Evolutionary conservation across 805 yeast species (phyloP), one percentile per base, ranked within the genome.

Genomic region (Hanseniaspora lachancei): DNA sequence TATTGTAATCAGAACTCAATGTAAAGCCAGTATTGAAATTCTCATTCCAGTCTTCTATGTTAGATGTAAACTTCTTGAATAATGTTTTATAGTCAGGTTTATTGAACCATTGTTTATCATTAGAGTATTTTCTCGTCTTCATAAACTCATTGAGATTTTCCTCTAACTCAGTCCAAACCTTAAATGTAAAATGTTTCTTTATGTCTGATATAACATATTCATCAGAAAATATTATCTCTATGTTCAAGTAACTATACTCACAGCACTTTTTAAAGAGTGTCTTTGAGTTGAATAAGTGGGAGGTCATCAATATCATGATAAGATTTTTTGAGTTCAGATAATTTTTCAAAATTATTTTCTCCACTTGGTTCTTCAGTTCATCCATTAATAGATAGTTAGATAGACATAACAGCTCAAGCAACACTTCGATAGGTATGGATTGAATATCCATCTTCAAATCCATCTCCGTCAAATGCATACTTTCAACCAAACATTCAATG

Each of bases 221-320:
- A 23, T 80, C 82, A 54, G 79, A 76, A 36, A 88, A 68, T 16
- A 86, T 62, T 3, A 79, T 63, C 34, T 81, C 88, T 55, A 85
- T 68, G 64, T 87, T 86, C 59, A 77, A 74, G 60, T 77, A 80
- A 13, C 86, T 72, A 60, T 77, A 84, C 82, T 87, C 81, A 27
- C 82, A 69, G 63, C 95, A 79, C 54, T 78, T 76, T 50, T 74
- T 72, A 58, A 79, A 72, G 39, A 89, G 66, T 60, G 81, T 77
- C 13, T 68, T 64, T 7, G 88, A 84, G 21, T 74, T 66, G 48
- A 75, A 68, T 20, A 68, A 61, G 47, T 74, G 74, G 0, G 95
- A 75, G 62, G 81, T 81, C 13, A 74, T 68, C 15, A 86, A 62
- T 15, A 88, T 63, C 0, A 74, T 57, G 13, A 79, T 68, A 0